These are phyloP conservation scores for Cercospora citrullina DNA, from an alignment of 2,329 filamentous ascomycete species.

Conservation along the genomic window DNA sequence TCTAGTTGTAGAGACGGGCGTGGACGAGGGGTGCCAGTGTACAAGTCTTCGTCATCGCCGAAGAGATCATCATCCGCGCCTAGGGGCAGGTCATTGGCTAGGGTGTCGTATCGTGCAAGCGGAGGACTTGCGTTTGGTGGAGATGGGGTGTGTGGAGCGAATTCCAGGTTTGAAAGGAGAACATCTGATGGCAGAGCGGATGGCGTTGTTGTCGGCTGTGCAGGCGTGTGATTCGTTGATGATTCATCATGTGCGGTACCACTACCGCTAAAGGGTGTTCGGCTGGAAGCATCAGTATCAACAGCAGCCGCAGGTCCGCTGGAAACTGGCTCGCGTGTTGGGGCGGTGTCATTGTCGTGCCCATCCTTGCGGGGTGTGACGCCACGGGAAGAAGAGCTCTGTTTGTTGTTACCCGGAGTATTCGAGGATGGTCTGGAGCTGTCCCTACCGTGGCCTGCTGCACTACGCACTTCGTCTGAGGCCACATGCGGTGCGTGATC, in stretches of 20 bases:
- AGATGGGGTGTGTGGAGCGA: not conserved
- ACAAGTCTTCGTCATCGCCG: slow-evolving; percentile 1
- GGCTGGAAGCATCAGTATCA: not conserved
- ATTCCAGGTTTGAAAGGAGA: not conserved
- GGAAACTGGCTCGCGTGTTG: not conserved
- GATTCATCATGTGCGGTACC: not conserved
- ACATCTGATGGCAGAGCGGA: not conserved
- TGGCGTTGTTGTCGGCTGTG: not conserved
- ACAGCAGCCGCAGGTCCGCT: not conserved
- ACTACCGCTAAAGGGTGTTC: not conserved
- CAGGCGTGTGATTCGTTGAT: not conserved
- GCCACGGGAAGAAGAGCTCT: not conserved
- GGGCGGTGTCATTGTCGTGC: not conserved
- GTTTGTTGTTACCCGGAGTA: not conserved
- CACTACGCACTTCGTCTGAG: not conserved
- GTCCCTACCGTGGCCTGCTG: not conserved
- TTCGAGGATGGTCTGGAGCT: not conserved
- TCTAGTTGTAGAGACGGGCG: not conserved
- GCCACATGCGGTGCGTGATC: not conserved
- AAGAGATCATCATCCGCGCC: not conserved
- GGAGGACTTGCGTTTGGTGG: not conserved
- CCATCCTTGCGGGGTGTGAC: not conserved
- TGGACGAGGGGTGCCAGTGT: not conserved
- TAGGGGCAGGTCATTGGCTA: not conserved
- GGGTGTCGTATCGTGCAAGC: not conserved